Base-by-base conservation (phyloP, 768 basidiomycete genomes). In the Pleurotus citrinopileatus region DNA sequence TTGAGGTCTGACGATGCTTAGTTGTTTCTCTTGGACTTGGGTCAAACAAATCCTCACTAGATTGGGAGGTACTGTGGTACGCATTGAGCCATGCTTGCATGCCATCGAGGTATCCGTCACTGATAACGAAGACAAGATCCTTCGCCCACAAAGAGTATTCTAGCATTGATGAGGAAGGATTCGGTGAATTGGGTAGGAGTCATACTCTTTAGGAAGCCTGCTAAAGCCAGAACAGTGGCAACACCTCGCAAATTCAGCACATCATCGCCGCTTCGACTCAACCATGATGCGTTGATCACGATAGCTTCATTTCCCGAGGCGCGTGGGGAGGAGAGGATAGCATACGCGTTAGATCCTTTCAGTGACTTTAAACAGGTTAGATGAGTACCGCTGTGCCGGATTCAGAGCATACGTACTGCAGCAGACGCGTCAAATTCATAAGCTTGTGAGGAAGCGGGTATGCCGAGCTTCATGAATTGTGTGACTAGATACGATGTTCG, bases 221-320 rank as follows among this genome's bases (percentile, higher is more conserved):
- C 94, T n/a, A 99, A 71, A 0, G 91, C 80, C 25, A 98, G 74
- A 1, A 98, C 78, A n/a, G 80, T 88, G 2, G 96, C 80, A 36
- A 96, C 77, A 2, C 97, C 97, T 25, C 97, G 80, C 38, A 95
- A 70, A 64, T 99, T 99, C 47, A 85, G 71, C 2, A 78, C 72
- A 4, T 78, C 79, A 42, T 78, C 68, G 12, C 77, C 80, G 9
- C 72, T 74, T 50, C 79, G 75, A 60, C 91, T 94, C 3, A 85
- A 60, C 94, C 94, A 97, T 4, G 94, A 90, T 1, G 97, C 95
- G 57, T 89, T 87, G 36, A 99, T 80, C 15, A 99, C 81, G 64
- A 98, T 89, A 3, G 93, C 89, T 69, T 99, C 96, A 6, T 85
- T 84, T 2, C 94, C 95, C n/a, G 94, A 83, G n/a, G 91, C 80